Evolutionary conservation across 2,329 filamentous ascomycete genomes (phyloP), one percentile per base, ranked within the genome.

Genomic region (Periconia sp.): DNA sequence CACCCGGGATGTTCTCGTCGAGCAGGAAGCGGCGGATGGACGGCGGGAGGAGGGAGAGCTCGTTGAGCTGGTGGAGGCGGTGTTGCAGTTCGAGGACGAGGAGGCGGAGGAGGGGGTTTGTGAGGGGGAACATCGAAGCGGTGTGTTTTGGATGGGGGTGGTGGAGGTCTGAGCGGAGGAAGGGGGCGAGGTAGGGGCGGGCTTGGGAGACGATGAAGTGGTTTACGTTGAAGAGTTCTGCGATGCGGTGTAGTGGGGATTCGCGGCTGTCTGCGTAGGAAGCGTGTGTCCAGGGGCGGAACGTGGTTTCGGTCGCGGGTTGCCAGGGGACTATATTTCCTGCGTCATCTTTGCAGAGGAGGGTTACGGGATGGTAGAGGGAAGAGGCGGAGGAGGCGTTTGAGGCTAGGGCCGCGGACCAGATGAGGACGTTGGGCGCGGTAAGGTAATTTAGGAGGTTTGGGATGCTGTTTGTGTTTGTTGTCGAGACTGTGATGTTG

Each of bases 141-240:
- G 84, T 65, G 74, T 85, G 37, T 74, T 81, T 58, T 75, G 80
- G 64, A 78, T 80, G 56, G 0, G 88, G 86, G 4, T 87, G 86
- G 68, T 92, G 88, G 73, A 92, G 84, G 56, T 92, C 88, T 32
- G 86, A 87, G 48, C 87, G 84, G 4, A 95, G 77, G 59, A 96
- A 94, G 0, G 92, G 92, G 19, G 92, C 86, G 12, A 96, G 78
- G 68, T 95, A 96, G 0, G 92, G 92, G 3, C 92, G 81, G 1
- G 92, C 91, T 73, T 96, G 92, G 53, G 88, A 94, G 54, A 97
- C 85, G 52, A 97, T 90, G 72, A 95, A 96, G 74, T 96, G 92
- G 65, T 96, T 95, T 39, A 95, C 89, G 65, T 95, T 95, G 78
- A 94, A 94, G 9, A 92, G 81, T 71, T 92, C 87, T 5, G 87